Conservation (phyloP, 768 basidiomycete species). For the Leccinum longicurvipes region DNA sequence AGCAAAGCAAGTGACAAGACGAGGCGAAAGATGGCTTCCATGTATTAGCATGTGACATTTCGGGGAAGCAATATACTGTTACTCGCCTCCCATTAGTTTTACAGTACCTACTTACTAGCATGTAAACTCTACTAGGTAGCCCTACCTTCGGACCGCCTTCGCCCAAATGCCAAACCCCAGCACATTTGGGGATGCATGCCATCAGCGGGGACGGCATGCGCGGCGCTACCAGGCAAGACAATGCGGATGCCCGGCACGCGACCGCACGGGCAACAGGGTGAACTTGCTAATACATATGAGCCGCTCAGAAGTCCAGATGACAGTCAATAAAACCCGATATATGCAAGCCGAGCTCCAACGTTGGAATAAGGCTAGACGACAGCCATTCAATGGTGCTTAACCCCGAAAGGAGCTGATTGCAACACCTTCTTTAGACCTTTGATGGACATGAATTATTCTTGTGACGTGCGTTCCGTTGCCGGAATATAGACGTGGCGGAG, state of each 20-base stretch:
- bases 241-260: not conserved
- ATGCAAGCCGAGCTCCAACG: not conserved
- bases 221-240: conserved; percentile 2
- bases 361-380: too few relatives aligned
- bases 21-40: not conserved
- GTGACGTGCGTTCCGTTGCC: not conserved
- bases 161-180: not conserved
- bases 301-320: not conserved
- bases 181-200: not conserved
- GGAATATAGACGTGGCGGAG: not conserved
- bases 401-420: not conserved
- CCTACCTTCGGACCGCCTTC: not conserved
- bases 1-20: not conserved
- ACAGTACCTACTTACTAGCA: not conserved
- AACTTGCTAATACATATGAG: not conserved
- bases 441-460: too few relatives aligned
- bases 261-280: not conserved
- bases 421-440: not conserved
- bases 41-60: not conserved
- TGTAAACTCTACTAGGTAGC: not conserved
- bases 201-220: conserved; percentile 2
- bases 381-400: not conserved
- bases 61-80: not conserved
- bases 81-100: not conserved
- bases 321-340: conserved; percentile 6